These are phyloP conservation scores for Mitragyna speciosa DNA, from an alignment of 257 asterid genomes.

Conservation along the genomic window DNA sequence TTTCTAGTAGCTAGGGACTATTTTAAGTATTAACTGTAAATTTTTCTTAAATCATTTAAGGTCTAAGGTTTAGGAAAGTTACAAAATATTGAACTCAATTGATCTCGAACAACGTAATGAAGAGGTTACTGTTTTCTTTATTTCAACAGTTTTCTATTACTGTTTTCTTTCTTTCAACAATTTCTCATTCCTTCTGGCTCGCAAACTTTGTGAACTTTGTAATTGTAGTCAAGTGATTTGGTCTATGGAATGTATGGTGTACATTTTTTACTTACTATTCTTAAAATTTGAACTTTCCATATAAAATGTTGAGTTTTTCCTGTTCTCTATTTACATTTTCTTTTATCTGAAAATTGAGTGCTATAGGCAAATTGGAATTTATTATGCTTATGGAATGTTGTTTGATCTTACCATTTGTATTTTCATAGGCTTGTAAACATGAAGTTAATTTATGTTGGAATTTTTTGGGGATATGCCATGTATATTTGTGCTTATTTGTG, in stretches of 20 bases:
- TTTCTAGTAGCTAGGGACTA: not conserved
- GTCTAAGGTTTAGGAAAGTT: not conserved
- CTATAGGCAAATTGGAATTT: not conserved
- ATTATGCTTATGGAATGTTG: not conserved
- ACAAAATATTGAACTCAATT: not conserved
- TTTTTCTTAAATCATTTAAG: too few relatives aligned
- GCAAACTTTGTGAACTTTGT: constrained; percentile 1
- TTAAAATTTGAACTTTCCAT: not conserved
- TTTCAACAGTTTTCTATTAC: not conserved
- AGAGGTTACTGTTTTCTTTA: not conserved
- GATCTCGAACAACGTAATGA: not conserved
- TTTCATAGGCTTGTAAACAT: not conserved
- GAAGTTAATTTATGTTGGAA: not conserved
- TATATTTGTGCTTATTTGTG: not conserved
- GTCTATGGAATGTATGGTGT: not conserved
- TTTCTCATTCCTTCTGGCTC: not conserved
- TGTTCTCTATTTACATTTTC: not conserved
- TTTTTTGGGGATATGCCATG: not conserved
- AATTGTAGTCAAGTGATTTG: not conserved
- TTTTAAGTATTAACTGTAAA: not conserved
- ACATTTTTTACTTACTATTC: not conserved
- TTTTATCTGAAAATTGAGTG: not conserved
- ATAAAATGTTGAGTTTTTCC: not conserved
- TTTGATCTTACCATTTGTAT: not conserved
- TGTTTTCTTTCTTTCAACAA: too few relatives aligned